Conservation (phyloP, 495 filamentous ascomycete genomes). For the Talaromyces trachyspermus region DNA sequence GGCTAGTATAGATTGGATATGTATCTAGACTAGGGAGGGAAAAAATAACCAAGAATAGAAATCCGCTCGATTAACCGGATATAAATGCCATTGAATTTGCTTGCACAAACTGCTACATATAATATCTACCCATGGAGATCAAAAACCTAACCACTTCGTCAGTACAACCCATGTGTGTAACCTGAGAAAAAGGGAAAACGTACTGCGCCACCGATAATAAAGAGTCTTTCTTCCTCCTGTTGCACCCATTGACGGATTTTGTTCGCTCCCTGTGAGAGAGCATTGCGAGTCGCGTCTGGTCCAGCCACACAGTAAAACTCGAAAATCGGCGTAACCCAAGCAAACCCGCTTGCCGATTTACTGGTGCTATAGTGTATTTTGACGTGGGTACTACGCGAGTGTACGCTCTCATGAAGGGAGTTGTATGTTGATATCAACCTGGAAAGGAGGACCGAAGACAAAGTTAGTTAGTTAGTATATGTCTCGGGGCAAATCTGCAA, state of each 20-base stretch:
- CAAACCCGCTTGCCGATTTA: slow-evolving; percentile 67
- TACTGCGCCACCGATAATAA: slow-evolving; percentile 91
- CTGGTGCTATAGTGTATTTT: slow-evolving; percentile 77
- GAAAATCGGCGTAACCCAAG: slow-evolving; percentile 83
- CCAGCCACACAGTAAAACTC: slow-evolving; percentile 94
- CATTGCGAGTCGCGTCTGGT: slow-evolving; percentile 63
- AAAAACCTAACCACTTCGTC: not conserved
- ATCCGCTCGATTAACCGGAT: too few species aligned
- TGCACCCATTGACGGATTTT: slow-evolving; percentile 83
- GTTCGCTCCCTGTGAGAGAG: slow-evolving; percentile 77
- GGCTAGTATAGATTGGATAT: too few species aligned
- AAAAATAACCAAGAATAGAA: too few species aligned
- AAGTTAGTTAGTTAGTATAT: too few species aligned
- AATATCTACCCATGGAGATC: too few species aligned
- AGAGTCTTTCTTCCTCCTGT: slow-evolving; percentile 83
- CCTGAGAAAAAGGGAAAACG: slow-evolving; percentile 8
- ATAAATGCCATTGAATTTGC: too few species aligned
- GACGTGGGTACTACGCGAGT: slow-evolving; percentile 72
- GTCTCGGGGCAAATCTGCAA: too few species aligned
- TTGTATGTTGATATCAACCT: slow-evolving; percentile 80
- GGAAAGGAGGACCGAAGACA: too few species aligned
- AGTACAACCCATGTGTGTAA: not conserved
- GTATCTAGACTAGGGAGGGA: slow-evolving; percentile 1
- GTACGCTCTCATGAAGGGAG: slow-evolving; percentile 72
- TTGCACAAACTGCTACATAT: too few species aligned